Evolutionary conservation across 768 basidiomycete species (phyloP), one percentile per base, ranked within the genome.

Genomic region (Filobasidium wieringae): DNA sequence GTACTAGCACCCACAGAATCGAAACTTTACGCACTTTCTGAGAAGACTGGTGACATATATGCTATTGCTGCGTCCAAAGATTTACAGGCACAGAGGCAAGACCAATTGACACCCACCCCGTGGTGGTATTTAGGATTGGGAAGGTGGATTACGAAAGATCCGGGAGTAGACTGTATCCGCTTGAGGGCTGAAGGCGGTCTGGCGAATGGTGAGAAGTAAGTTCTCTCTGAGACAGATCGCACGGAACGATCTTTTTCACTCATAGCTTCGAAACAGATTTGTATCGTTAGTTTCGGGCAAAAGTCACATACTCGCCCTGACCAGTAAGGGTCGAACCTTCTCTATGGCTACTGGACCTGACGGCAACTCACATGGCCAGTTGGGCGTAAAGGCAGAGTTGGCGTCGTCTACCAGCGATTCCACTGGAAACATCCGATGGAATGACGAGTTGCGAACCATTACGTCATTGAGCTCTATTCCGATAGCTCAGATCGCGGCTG

Each of bases 331-430:
- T 2, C 84, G 88, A 47, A 80, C 85, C 4, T 90, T 86, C 68
- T 80, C 83, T 2, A 82, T 88, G 66, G 87, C 91, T 0, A 77
- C 87, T 40, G 81, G 80, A 62, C 81, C 81, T 62, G 71, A 79
- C 8, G 90, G 86, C 29, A 96, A 96, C 73, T 75, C 79, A 0
- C 81, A 83, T 68, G 86, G 87, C 1, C 91, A 95, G 69, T 81
- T 96, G 7, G 91, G 90, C 7, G 78, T 86, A 63, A 81, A 83
- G 29, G 81, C 81, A 60, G 78, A 84, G 50, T 75, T 81, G 51
- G 77, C 86, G 1, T 71, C 72, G 32, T 30, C 78, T 76, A 14
- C 76, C 72, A 52, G 78, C 78, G 34, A 64, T 49, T 47, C 60
- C 9, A 77, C 79, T 47, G 61, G 62, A 22, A 78, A 75, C 41